Percentiles rank a stretch among this genome's conserved stretches.
Conservation (phyloP, 805 yeast species). For the Myxozyma kluyveri region DNA sequence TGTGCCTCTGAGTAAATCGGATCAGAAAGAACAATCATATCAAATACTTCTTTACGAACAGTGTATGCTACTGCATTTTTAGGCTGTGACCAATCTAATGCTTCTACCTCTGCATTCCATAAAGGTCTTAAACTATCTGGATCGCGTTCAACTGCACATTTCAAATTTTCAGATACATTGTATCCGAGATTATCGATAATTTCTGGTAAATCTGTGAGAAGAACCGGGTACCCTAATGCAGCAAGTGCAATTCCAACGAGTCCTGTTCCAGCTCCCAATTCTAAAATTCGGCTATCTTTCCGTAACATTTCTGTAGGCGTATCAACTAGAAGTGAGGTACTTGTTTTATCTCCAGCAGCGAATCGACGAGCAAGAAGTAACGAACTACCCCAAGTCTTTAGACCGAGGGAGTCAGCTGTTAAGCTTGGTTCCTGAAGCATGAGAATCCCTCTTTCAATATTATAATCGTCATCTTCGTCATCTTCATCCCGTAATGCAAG, state of each 20-base stretch:
- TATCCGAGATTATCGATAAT: slow-evolving; percentile 64
- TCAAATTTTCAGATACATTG: slow-evolving; percentile 56
- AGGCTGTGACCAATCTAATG: slow-evolving; percentile 79
- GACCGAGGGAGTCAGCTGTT: slow-evolving; percentile 81
- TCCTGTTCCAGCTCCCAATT: slow-evolving; percentile 96
- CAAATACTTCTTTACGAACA: slow-evolving; percentile 40
- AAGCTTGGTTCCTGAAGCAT: slow-evolving; percentile 76
- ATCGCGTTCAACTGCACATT: not conserved
- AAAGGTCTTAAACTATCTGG: slow-evolving; percentile 15
- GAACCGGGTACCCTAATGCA: slow-evolving; percentile 49
- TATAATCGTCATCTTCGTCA: not conserved
- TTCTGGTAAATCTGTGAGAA: slow-evolving; percentile 74
- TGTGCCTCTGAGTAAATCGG: slow-evolving; percentile 84
- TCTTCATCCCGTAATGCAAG: slow-evolving; percentile 6
- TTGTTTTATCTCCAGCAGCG: slow-evolving; percentile 33
- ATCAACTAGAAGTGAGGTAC: slow-evolving; percentile 29
- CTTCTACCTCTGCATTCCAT: slow-evolving; percentile 42
- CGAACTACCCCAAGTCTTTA: slow-evolving; percentile 96
- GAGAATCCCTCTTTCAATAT: slow-evolving; percentile 21
- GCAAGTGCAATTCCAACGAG: slow-evolving; percentile 73
- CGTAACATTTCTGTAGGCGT: not conserved
- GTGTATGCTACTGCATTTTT: slow-evolving; percentile 33
- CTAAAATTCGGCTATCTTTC: slow-evolving; percentile 39
- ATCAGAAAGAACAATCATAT: slow-evolving; percentile 73
- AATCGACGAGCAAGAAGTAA: slow-evolving; percentile 58